Percentiles rank a stretch among this genome's conserved stretches.
phyloP scores from a whole-genome alignment of 768 basidiomycete species.

The Tricholoma sp. region DNA sequence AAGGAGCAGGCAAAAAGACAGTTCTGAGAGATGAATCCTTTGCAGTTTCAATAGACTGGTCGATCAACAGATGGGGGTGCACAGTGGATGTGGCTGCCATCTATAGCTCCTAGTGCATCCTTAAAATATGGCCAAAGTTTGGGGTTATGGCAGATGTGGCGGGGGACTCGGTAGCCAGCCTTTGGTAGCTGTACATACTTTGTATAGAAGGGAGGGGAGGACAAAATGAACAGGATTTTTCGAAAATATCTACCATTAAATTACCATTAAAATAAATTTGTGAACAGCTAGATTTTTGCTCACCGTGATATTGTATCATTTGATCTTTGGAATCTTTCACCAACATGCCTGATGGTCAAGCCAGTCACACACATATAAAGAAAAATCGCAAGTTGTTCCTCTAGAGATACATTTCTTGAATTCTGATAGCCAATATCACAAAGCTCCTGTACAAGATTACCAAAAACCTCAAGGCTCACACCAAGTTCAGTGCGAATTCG shows the following conservation, averaged over 20 bases:
- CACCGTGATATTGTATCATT: slow-evolving; percentile 8
- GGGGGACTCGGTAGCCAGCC: too few relatives aligned
- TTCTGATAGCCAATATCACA: background rate
- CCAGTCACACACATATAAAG: slow-evolving; percentile 21
- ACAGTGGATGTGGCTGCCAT: slow-evolving; percentile 10
- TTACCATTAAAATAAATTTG: too few relatives aligned
- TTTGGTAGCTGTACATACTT: too few relatives aligned
- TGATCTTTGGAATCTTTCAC: slow-evolving; percentile 11
- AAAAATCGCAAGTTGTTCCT: slow-evolving; percentile 23
- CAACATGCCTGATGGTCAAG: slow-evolving; percentile 10
- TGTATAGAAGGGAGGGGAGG: too few relatives aligned
- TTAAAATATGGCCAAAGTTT: slow-evolving; percentile 21
- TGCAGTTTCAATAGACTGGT: too few relatives aligned
- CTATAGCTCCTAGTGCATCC: slow-evolving; percentile 17
- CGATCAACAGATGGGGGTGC: too few relatives aligned
- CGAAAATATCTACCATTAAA: too few relatives aligned
- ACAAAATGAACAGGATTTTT: too few relatives aligned
- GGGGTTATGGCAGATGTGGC: background rate
- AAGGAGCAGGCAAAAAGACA: too few relatives aligned
- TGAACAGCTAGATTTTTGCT: background rate
- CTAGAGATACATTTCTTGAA: slow-evolving; percentile 10
- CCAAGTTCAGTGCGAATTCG: slow-evolving; percentile 16
- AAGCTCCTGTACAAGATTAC: slow-evolving; percentile 8
- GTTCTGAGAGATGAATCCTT: too few relatives aligned
- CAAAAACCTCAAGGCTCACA: slow-evolving; percentile 15